These are phyloP conservation scores for Calendula officinalis DNA, from an alignment of 129 eudicot genomes.

Conservation along the genomic window DNA sequence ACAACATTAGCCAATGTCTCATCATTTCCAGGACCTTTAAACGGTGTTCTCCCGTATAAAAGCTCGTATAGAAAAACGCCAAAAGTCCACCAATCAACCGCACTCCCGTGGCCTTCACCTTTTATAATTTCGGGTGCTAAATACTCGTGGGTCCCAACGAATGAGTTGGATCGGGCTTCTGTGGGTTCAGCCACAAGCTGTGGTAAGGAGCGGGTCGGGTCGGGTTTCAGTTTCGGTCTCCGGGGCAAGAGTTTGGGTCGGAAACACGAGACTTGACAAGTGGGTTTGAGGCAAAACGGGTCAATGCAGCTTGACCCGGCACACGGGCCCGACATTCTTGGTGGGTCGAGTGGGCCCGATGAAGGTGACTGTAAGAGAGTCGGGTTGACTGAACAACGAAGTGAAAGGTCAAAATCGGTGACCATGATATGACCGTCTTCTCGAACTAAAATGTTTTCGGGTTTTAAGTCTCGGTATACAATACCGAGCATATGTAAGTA, in stretches of 20 bases:
- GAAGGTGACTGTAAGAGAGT: constrained; percentile 65
- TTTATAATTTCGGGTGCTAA: constrained; percentile 94
- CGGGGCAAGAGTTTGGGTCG: constrained; percentile 51
- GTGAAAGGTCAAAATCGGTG: constrained; percentile 93
- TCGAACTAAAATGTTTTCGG: constrained; percentile 93
- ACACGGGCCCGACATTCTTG: constrained; percentile 77
- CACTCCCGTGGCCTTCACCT: constrained; percentile 98
- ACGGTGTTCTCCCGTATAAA: constrained; percentile 89
- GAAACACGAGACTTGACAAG: constrained; percentile 89
- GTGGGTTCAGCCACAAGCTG: constrained; percentile 90
- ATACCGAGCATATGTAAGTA: constrained; percentile 97
- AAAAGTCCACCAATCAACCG: constrained; percentile 99
- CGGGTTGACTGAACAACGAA: constrained; percentile 89
- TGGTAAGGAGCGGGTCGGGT: constrained; percentile 48
- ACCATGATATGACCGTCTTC: constrained; percentile 99
- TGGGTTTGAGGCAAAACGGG: constrained; percentile 83
- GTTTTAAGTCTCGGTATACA: constrained; percentile 88
- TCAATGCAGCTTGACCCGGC: constrained; percentile 88
- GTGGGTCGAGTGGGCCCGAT: constrained; percentile 42
- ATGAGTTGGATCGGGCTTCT: constrained; percentile 88
- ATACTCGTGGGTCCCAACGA: constrained; percentile 96
- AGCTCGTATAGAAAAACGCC: constrained; percentile 96
- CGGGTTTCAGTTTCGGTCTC: constrained; percentile 47
- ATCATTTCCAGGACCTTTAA: constrained; percentile 81
- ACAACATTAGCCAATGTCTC: constrained; percentile 90